A percentile compares a stretch with the other conserved stretches of the same genome.
Evolutionary conservation across 257 asterid species (phyloP).

Genomic region (Hygrophila difformis): DNA sequence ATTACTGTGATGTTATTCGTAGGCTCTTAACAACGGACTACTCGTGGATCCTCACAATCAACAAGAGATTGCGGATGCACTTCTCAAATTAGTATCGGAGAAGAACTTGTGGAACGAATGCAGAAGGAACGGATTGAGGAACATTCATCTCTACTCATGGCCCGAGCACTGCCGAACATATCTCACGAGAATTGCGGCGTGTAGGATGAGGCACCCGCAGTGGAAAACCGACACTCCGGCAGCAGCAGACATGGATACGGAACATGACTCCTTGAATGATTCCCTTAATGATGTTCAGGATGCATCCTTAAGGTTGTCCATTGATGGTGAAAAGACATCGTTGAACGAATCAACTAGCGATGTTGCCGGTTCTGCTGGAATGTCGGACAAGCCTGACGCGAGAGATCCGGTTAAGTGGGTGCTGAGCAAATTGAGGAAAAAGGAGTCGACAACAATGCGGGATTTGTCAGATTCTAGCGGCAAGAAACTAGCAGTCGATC

Average conservation of each 20-base stretch:
- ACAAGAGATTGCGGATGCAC: slow-evolving; percentile 56
- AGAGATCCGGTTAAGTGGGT: slow-evolving; percentile 67
- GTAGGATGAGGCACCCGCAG: slow-evolving; percentile 87
- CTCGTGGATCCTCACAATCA: slow-evolving; percentile 83
- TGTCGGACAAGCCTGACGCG: slow-evolving; percentile 27
- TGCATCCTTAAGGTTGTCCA: slow-evolving; percentile 62
- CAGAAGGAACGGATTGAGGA: slow-evolving; percentile 62
- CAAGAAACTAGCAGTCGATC: slow-evolving; percentile 28
- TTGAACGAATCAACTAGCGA: slow-evolving; percentile 48
- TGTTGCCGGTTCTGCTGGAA: slow-evolving; percentile 18
- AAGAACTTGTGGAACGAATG: slow-evolving; percentile 77
- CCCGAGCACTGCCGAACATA: slow-evolving; percentile 85
- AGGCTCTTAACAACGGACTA: slow-evolving; percentile 76
- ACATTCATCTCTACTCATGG: slow-evolving; percentile 83
- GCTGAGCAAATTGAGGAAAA: slow-evolving; percentile 55
- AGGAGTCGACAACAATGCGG: slow-evolving; percentile 20
- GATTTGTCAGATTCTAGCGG: slow-evolving; percentile 30
- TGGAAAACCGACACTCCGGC: slow-evolving; percentile 77
- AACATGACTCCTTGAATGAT: slow-evolving; percentile 65
- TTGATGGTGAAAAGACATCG: slow-evolving; percentile 72
- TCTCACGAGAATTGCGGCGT: slow-evolving; percentile 62
- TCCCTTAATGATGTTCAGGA: slow-evolving; percentile 72
- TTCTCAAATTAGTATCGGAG: slow-evolving; percentile 67
- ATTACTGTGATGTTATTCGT: not conserved
- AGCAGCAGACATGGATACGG: slow-evolving; percentile 35